Base-by-base conservation (phyloP, 495 filamentous ascomycete genomes). In the Tuber indicum region DNA sequence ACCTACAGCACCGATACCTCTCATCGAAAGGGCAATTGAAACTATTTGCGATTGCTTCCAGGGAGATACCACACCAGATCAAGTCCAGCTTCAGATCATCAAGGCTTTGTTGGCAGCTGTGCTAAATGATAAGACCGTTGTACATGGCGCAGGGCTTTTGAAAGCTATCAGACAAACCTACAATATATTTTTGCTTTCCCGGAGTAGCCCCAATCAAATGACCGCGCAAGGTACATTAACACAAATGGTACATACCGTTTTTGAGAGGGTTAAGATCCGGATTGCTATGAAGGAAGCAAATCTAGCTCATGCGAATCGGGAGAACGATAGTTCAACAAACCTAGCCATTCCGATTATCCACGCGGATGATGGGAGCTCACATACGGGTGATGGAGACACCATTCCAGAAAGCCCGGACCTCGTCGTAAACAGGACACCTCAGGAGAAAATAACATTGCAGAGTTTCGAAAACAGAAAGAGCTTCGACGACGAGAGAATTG, bases 1-100 rank as follows among this genome's bases (percentile, higher is more conserved):
- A 72, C 77, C 84, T 17, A 84, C 86, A 74, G 85, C 86, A 70
- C 84, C 89, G 9, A 44, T 45, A 23, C 91, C 93, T 3, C 87
- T 99, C 83, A 98, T 99, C 83, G 96, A 99, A 84, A 90, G 94
- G 78, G 96, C 96, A 70, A 99, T 99, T 81, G 96, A 99, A 85
- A 97, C 95, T 52, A 98, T 99, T 85, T 98, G 96, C 87, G 95
- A 98, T 82, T 99, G 96, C 84, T 99, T 98, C 80, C 93, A 98
- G 81, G 94, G 96, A 77, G 96, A 99, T 85, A 92, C 91, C 6
- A 98, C 96, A 0, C 90, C 91, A 17, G 88, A 91, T 73, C 93
- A 97, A 81, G 91, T 97, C 43, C 96, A 99, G 84, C 88, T 98
- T 79, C 96, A 99, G 85, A 99, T 99, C 80, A 92, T 99, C 83